Base-by-base conservation (phyloP, 805 yeast species). In the Candida maris region DNA sequence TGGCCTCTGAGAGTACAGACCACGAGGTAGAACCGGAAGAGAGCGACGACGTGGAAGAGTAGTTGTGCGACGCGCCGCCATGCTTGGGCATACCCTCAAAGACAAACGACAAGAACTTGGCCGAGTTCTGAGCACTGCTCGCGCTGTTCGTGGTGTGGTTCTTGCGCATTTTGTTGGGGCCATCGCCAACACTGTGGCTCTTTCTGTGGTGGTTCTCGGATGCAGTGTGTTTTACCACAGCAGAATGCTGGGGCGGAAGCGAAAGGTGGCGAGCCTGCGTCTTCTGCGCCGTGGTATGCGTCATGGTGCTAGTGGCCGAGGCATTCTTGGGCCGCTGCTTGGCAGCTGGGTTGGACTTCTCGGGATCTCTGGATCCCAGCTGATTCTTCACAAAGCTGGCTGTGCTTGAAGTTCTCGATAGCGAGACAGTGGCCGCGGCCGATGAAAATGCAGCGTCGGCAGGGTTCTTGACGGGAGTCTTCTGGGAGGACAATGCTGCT, bases 401-500 rank as follows among this genome's bases (percentile, higher is more conserved):
- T 6, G 33, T 19, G 14, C 39, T 27, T 9, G 49, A 46, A 27
- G 29, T 39, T 32, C 48, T 30, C 3, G 48, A 42, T 35, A 37
- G 34, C 4, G 44, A 21, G 7, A 38, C 31, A 5, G 51, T 46
- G 13, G 54, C 53, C 13, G 53, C 52, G 16, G 56, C 54, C 2
- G 49, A 34, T 5, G 56, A 46, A 13, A 45, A 33, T 10, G 49
- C 38, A 9, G 51, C 35, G 2, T 37, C 22, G 20, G 35, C 35
- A 4, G 46, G 35, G 15, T 43, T 37, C n/a, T 40, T 35, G 15
- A 34, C 35, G 9, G 54, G 45, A 5, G 34, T 42, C 9, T 47
- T 27, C 35, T 41, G 49, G 10, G 46, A 36, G 5, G 56, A 45
- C 5, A 49, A 27, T 16, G 57, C 53, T 7, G 57, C 57, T 3